Evolutionary conservation across 768 basidiomycete species (phyloP).

Genomic region (Arthromyces matolae): DNA sequence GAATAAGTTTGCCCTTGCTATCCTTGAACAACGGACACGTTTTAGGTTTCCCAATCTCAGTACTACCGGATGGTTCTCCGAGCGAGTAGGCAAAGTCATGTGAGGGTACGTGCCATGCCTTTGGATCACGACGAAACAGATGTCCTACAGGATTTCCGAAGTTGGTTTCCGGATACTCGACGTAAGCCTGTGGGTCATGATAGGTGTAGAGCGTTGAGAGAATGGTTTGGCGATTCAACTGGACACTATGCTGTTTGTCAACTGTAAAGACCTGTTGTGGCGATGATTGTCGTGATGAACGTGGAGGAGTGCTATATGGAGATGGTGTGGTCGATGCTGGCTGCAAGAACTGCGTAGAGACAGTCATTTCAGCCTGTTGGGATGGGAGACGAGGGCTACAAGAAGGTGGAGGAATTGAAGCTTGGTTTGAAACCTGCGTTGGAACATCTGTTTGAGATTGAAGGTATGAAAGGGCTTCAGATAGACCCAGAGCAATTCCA

Average conservation of each 20-base stretch:
- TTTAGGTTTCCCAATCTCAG: neutral
- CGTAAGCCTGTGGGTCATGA: neutral
- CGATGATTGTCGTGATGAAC: neutral
- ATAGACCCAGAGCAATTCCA: neutral
- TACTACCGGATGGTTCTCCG: neutral
- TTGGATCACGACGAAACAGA: neutral
- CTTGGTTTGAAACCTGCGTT: neutral
- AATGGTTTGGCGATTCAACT: neutral
- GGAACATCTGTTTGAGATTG: neutral
- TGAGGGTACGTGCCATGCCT: neutral
- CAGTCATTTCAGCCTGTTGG: too few species aligned
- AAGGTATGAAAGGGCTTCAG: neutral
- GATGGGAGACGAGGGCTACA: too few species aligned
- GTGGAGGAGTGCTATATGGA: too few species aligned
- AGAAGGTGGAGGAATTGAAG: neutral
- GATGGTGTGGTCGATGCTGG: too few species aligned
- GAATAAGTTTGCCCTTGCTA: neutral
- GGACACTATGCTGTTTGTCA: neutral
- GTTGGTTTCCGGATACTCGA: conserved; percentile 3
- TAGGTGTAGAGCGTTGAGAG: neutral
- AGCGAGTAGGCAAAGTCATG: neutral
- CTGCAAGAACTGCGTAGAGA: too few species aligned
- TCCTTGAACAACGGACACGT: neutral
- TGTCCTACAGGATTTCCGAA: neutral
- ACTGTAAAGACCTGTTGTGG: neutral